Conservation (phyloP, 179 eudicot species). For the Silene vulgaris region DNA sequence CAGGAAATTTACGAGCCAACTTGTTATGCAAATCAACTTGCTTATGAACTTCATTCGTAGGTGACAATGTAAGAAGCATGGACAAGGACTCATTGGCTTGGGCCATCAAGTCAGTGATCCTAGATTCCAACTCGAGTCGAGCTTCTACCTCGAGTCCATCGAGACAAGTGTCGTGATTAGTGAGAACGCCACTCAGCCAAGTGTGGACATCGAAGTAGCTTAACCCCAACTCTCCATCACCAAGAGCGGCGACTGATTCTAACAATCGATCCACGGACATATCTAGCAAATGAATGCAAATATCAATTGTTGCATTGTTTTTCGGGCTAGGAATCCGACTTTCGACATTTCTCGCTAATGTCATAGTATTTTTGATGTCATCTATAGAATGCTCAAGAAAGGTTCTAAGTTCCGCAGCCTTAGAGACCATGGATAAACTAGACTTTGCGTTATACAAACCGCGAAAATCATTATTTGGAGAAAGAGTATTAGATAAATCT, state of each 20-base stretch:
- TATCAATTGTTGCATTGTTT: not conserved
- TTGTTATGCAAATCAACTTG: not conserved
- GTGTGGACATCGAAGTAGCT: not conserved
- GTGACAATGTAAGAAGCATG: not conserved
- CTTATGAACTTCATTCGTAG: not conserved
- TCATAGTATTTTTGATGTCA: not conserved
- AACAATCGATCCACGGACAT: not conserved
- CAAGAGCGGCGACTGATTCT: not conserved
- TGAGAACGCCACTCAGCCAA: not conserved
- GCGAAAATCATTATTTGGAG: too few species aligned
- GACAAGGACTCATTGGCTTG: not conserved
- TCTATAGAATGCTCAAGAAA: not conserved
- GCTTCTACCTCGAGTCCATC: not conserved
- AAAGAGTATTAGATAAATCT: not conserved
- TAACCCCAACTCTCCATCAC: not conserved
- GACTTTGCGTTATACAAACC: too few species aligned
- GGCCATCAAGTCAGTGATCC: not conserved
- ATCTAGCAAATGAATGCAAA: not conserved
- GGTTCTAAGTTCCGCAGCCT: not conserved
- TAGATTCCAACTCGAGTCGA: not conserved
- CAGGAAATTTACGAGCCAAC: not conserved
- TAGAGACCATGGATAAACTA: not conserved
- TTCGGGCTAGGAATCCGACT: not conserved
- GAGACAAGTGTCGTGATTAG: not conserved
- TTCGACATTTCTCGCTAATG: not conserved